Base-by-base conservation (phyloP, 2,329 filamentous ascomycete genomes). In the Purpureocillium takamizusanense region DNA sequence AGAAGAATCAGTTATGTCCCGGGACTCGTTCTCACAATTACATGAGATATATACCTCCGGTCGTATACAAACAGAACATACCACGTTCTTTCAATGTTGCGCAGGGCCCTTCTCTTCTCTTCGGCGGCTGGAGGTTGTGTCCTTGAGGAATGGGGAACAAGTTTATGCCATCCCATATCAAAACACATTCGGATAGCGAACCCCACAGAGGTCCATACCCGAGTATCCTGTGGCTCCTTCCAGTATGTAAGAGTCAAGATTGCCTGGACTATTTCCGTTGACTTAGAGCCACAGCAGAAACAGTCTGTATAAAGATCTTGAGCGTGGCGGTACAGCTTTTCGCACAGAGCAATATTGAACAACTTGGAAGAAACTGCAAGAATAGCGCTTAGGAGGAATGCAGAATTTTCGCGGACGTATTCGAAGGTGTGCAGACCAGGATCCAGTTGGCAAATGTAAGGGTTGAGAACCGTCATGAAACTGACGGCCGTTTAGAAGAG, bases 201-300 rank as follows among this genome's bases (percentile, higher is more conserved):
- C 3, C 62, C 63, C 8, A 65, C 45, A 2, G 57, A 50, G 14
- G 60, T 50, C 61, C 63, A 66, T 4, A 57, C 57, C 11, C 62
- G 51, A 10, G 55, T 61, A 40, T 66, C 63, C 7, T 60, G 55
- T 3, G 60, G 59, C 31, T 65, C 59, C 45, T 66, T 66, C 60
- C 61, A 66, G 42, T 63, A 63, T 2, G 62, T 65, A 6, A 61
- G 40, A 8, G 62, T 45, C n/a, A 61, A 46, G 8, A 64, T 57
- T 1, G 56, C 61, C 40, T 66, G 62, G 1, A 60, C 57, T 7
- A 55, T 55, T 36, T 66, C 62, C 2, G 52, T 47, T 1, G 61
- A 66, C 33, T 64, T 64, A 1, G 41, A 44, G 13, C 60, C 62
- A 3, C 46, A 45, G 3, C 50, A 45, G 31, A 66, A 59, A 10